Evolutionary conservation across 495 filamentous ascomycete species (phyloP), one percentile per base, ranked within the genome.

Genomic region (Bacidia rubella): DNA sequence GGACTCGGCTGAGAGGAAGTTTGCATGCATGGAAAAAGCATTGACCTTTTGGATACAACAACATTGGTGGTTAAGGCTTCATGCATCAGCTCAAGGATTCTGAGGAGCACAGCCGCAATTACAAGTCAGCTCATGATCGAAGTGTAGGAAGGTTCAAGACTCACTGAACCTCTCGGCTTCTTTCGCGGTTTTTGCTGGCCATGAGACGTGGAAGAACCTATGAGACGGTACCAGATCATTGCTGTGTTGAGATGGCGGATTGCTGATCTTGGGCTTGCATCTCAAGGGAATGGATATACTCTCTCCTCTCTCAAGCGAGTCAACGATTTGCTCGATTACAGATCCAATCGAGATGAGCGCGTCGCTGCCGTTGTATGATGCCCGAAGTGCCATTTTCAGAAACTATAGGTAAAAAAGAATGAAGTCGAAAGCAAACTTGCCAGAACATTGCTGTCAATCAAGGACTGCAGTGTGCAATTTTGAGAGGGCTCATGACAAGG

Each of bases 31-130:
- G n/a, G 7, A 35, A 35, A 35, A 15, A 35, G 5, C 29, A 15
- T 7, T 35, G 43, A 90, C 88, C 88, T 81, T 67, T 90, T 93
- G 0, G 86, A 88, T 41, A 87, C 75, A n/a, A 83, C 58, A 21
- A 72, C 65, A 23, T 80, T 78, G 0, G 69, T 71, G 1, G 75
- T 61, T 3, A 93, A 62, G 1, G 84, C 81, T 52, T 85, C 77
- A 49, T 86, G 79, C 41, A 87, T 76, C 10, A 86, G 66, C 49
- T 83, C 75, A 10, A 93, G 70, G 39, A 93, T 78, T 9, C 79
- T 77, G 51, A 90, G 65, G 9, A 83, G 65, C 3, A 79, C 70
- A 55, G 73, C 79, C 82, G 51, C n/a, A 25, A 2, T 27, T 27
- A 1, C 12, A 0, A 24, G 51, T 22, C 5, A 48, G 32, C 7